Conservation (phyloP, 192 early-diverging fungal genomes). For the Coemansia sp. region DNA sequence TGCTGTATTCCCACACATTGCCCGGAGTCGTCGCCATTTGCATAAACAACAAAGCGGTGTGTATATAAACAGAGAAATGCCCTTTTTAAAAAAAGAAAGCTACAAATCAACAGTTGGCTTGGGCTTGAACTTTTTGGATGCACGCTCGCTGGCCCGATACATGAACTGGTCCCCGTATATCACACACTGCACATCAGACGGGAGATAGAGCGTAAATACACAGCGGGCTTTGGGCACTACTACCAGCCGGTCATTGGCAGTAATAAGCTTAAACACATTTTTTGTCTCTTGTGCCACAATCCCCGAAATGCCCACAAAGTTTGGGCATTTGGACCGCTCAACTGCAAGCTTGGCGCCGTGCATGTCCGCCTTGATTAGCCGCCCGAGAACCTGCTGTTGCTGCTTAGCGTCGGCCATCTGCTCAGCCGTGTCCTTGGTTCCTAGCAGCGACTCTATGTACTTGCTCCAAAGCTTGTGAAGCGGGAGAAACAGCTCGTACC, state of each 20-base stretch:
- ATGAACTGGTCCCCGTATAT: slow-evolving; percentile 79
- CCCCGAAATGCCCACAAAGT: slow-evolving; percentile 71
- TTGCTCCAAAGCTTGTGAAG: slow-evolving; percentile 73
- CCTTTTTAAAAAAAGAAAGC: not conserved
- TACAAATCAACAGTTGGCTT: slow-evolving; percentile 37
- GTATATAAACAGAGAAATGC: slow-evolving; percentile 1
- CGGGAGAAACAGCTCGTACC: slow-evolving; percentile 65
- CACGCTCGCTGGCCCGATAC: slow-evolving; percentile 69
- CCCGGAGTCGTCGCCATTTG: slow-evolving; percentile 33
- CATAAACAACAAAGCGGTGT: not conserved
- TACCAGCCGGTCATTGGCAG: slow-evolving; percentile 58
- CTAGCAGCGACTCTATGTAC: slow-evolving; percentile 69
- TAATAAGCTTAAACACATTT: slow-evolving; percentile 79
- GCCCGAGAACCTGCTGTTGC: slow-evolving; percentile 16
- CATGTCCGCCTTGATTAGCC: slow-evolving; percentile 72
- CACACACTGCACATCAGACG: slow-evolving; percentile 48
- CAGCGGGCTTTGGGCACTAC: slow-evolving; percentile 71
- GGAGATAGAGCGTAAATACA: slow-evolving; percentile 54
- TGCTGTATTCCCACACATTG: slow-evolving; percentile 54
- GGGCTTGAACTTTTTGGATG: slow-evolving; percentile 57
- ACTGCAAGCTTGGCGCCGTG: slow-evolving; percentile 82
- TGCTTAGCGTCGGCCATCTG: slow-evolving; percentile 52
- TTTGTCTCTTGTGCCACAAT: slow-evolving; percentile 89
- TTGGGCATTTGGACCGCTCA: slow-evolving; percentile 70
- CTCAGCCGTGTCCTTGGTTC: slow-evolving; percentile 15